A percentile compares a stretch with the other conserved stretches of the same genome.
Conservation (phyloP, 2,329 filamentous ascomycete species). For the Ceratocystis smalleyi region DNA sequence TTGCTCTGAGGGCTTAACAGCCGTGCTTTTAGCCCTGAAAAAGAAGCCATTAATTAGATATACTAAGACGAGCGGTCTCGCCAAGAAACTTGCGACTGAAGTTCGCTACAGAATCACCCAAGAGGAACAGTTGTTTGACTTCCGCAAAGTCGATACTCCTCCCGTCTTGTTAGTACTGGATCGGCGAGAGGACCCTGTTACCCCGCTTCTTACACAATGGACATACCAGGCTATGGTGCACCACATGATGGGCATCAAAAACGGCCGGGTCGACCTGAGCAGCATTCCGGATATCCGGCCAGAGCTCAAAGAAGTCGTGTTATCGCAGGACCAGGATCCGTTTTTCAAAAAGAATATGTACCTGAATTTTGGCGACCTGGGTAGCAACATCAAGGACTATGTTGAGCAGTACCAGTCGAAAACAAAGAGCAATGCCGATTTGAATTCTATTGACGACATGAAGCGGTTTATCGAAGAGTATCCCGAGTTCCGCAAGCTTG, state of each 20-base stretch:
- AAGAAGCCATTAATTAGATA: constrained; percentile 94
- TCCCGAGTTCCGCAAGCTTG: constrained; percentile 90
- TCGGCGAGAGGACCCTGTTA: constrained; percentile 84
- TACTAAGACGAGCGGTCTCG: constrained; percentile 73
- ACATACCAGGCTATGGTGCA: constrained; percentile 99
- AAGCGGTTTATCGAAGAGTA: constrained; percentile 99
- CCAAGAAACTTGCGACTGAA: constrained; percentile 87
- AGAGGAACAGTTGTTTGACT: constrained; percentile 93
- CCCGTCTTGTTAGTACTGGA: constrained; percentile 85
- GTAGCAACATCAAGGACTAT: constrained; percentile 94
- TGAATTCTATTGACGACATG: constrained; percentile 97
- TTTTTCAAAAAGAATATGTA: constrained; percentile 99
- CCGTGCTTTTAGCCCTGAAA: constrained; percentile 73
- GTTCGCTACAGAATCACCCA: constrained; percentile 86
- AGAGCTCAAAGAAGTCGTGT: constrained; percentile 82
- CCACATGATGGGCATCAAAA: constrained; percentile 81
- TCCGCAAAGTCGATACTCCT: constrained; percentile 83
- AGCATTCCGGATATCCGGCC: constrained; percentile 70
- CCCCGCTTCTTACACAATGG: constrained; percentile 89
- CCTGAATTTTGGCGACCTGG: constrained; percentile 88
- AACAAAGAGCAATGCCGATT: constrained; percentile 89
- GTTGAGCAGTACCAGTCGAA: constrained; percentile 96
- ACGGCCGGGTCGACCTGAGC: constrained; percentile 81
- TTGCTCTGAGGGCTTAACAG: constrained; percentile 73
- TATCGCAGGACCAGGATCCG: constrained; percentile 92